Base-by-base conservation (phyloP, 495 filamentous ascomycete genomes). In the Stereocaulon alpinum region DNA sequence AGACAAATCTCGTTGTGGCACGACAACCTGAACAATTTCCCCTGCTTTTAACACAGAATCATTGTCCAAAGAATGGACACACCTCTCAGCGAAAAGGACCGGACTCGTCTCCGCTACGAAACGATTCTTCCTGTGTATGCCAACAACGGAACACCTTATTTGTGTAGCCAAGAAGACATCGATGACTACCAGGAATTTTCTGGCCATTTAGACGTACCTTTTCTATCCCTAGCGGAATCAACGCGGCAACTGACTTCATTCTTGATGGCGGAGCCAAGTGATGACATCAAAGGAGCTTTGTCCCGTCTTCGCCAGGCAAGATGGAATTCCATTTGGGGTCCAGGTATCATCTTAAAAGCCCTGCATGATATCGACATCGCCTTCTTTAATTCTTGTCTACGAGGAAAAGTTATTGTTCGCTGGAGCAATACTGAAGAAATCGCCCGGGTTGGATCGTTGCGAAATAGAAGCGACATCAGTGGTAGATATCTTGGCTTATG, bases 321-420 rank as follows among this genome's bases (percentile, higher is more conserved):
- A 14, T 27, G 14, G n/a, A 47, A 6, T 47, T 18, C 18, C 18
- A 1, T 12, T 47, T 27, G 3, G 43, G 14, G 4, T 18, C 44
- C 44, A 24, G 15, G 24, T 4, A 20, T 55, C 14, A 37, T 55
- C 9, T 44, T 60, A 1, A 60, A 60, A 15, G 30, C 20, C 10
- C 15, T 60, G 12, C 10, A 15, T 14, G 50, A 60, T 37, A 44
- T 60, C 15, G 49, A 60, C 50, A 54, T 5, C 17, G 49, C 51
- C 24, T 55, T 60, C 17, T 60, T 55, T 15, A 30, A 40, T 10
- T 29, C 32, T 18, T 20, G n/a, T 22, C 22, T 55, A 15, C 24
- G 42, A 17, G 20, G 24, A 14, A 30, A 22, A 6, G n/a, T 60
- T 15, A 18, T 20, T 22, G 24, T 40, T n/a, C 7, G 4, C 6